Percentiles rank a stretch among this genome's conserved stretches.
Conservation (phyloP, 2,329 filamentous ascomycete genomes). For the Hymenotorrendiella dingleyae region DNA sequence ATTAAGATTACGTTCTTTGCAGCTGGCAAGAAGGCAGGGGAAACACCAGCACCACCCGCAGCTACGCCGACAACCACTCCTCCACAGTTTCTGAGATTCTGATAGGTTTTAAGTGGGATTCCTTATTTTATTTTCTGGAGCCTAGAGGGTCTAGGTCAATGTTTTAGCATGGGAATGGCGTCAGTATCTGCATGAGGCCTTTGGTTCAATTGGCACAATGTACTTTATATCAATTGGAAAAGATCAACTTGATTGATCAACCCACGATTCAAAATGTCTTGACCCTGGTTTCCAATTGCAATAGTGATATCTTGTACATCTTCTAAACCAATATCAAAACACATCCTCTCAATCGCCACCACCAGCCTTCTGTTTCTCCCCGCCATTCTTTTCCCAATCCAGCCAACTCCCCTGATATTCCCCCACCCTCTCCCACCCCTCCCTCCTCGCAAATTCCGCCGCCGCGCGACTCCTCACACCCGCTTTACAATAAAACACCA, state of each 20-base stretch:
- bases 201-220: neutral
- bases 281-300: too few species aligned
- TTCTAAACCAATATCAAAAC: too few species aligned
- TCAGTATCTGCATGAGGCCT: too few species aligned
- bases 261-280: too few species aligned
- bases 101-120: neutral
- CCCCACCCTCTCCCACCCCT: slow-evolving; percentile 66
- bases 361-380: slow-evolving; percentile 33
- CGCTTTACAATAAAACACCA: slow-evolving; percentile 91
- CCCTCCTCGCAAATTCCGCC: slow-evolving; percentile 67
- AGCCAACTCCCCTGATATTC: slow-evolving; percentile 74
- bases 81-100: slow-evolving; percentile 16
- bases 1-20: slow-evolving; percentile 98
- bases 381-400: slow-evolving; percentile 75
- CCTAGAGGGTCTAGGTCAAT: neutral
- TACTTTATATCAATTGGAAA: neutral
- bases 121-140: too few species aligned
- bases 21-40: slow-evolving; percentile 40
- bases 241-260: neutral
- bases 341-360: too few species aligned
- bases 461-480: slow-evolving; percentile 78
- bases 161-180: slow-evolving; percentile 3
- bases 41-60: slow-evolving; percentile 7
- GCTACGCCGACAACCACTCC: slow-evolving; percentile 6
- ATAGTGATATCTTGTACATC: too few species aligned